Evolutionary conservation across 1,284 basidiomycete genomes (phyloP).

Genomic region (Trichosporon sp.): DNA sequence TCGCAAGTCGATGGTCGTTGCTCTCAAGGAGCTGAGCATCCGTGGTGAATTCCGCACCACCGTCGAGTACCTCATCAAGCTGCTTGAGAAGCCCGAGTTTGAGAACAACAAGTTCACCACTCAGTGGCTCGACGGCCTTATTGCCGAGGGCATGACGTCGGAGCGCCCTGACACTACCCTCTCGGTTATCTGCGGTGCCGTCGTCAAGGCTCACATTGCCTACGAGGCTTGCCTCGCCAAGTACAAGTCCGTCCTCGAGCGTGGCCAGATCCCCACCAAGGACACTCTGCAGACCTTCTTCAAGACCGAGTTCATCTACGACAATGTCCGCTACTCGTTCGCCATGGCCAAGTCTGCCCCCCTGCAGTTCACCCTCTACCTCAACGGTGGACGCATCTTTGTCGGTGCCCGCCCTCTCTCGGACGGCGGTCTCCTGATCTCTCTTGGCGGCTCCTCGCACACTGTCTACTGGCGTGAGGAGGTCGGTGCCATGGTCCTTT

Average conservation of each 20-base stretch:
- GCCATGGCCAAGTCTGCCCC: constrained; percentile 87
- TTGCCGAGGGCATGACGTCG: constrained; percentile 88
- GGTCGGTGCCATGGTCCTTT: constrained; percentile 86
- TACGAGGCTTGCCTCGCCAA: constrained; percentile 84
- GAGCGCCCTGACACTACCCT: constrained; percentile 88
- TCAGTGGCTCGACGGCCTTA: constrained; percentile 96
- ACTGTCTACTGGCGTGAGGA: constrained; percentile 98
- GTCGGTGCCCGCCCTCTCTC: constrained; percentile 86
- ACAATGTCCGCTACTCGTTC: constrained; percentile 91
- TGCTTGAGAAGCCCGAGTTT: constrained; percentile 94
- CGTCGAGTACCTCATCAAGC: constrained; percentile 96
- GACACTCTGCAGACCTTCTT: constrained; percentile 96
- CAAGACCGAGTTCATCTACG: constrained; percentile 96
- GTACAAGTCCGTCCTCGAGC: constrained; percentile 93
- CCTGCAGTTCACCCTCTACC: constrained; percentile 85
- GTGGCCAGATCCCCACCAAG: constrained; percentile 89
- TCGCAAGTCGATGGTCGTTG: constrained; percentile 99
- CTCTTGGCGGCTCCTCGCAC: constrained; percentile 90
- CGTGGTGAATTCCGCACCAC: constrained; percentile 98
- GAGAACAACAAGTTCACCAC: constrained; percentile 97
- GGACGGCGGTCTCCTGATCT: constrained; percentile 89
- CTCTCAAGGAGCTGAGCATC: constrained; percentile 95
- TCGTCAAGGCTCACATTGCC: constrained; percentile 87
- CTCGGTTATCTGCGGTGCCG: constrained; percentile 95
- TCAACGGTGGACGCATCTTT: constrained; percentile 88